Evolutionary conservation across 805 yeast species (phyloP).

Genomic region (Ogataea methylovora): DNA sequence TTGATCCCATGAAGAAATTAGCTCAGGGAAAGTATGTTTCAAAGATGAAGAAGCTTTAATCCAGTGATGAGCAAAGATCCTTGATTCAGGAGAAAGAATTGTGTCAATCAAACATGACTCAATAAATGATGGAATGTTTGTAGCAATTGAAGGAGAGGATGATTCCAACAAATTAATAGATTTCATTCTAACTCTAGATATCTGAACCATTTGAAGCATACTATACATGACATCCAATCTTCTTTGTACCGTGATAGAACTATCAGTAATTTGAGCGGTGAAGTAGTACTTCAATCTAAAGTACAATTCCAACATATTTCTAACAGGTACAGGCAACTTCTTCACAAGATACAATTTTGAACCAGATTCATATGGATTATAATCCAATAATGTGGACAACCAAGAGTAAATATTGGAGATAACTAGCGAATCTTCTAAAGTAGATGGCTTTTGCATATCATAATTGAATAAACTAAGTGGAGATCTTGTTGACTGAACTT

Average conservation of each 20-base stretch:
- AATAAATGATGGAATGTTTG: conserved; percentile 72
- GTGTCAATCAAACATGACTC: conserved; percentile 75
- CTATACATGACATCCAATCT: conserved; percentile 66
- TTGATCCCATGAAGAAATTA: conserved; percentile 13
- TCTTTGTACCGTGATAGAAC: conserved; percentile 45
- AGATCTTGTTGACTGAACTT: conserved; percentile 54
- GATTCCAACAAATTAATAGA: conserved; percentile 36
- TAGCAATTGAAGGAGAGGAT: conserved; percentile 23
- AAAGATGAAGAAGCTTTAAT: conserved; percentile 37
- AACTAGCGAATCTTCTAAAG: conserved; percentile 47
- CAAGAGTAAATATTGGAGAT: conserved; percentile 67
- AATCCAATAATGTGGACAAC: conserved; percentile 51
- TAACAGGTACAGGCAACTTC: conserved; percentile 62
- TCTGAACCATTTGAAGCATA: conserved; percentile 55
- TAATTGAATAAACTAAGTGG: conserved; percentile 51
- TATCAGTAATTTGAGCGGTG: conserved; percentile 56
- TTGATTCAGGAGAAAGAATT: conserved; percentile 71
- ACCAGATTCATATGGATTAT: conserved; percentile 14
- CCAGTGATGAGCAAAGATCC: conserved; percentile 69
- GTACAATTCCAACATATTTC: conserved; percentile 60
- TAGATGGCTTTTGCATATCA: conserved; percentile 30
- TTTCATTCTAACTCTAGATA: conserved; percentile 62
- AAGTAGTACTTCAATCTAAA: conserved; percentile 58
- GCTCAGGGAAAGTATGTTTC: neutral
- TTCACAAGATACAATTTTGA: conserved; percentile 23